Conservation (phyloP, 345 rosid species). For the Eucalyptus caleyi region DNA sequence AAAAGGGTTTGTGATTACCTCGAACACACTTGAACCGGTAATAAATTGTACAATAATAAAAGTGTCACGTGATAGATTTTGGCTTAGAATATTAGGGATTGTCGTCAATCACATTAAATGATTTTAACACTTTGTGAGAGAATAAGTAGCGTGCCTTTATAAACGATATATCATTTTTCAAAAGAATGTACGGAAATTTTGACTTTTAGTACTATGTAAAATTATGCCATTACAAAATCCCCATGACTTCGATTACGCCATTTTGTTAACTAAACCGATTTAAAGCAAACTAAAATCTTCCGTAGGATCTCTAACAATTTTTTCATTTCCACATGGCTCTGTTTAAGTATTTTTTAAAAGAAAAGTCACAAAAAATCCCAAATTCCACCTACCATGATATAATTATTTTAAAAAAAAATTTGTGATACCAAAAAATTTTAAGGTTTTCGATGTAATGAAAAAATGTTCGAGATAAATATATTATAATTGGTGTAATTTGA, state of each 20-base stretch:
- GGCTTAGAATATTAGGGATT: neutral
- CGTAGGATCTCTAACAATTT: neutral
- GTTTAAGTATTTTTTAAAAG: too few species aligned
- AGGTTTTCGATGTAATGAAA: too few species aligned
- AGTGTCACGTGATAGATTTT: neutral
- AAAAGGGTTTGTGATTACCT: neutral
- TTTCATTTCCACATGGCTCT: neutral
- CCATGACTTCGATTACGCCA: too few species aligned
- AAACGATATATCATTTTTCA: neutral
- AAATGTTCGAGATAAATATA: too few species aligned
- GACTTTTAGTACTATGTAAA: neutral
- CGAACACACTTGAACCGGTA: neutral
- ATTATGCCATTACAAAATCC: neutral
- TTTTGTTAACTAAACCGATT: neutral
- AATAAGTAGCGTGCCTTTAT: fast-evolving
- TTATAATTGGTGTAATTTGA: too few species aligned
- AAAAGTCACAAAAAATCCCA: too few species aligned
- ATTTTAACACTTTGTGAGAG: neutral
- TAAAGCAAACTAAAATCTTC: neutral
- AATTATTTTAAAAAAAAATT: too few species aligned
- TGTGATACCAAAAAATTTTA: too few species aligned
- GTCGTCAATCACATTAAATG: neutral
- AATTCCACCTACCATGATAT: too few species aligned
- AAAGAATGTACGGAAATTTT: neutral
- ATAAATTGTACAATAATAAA: neutral